Base-by-base conservation (phyloP, 805 yeast species). In the Hanseniaspora hatyaiensis region DNA sequence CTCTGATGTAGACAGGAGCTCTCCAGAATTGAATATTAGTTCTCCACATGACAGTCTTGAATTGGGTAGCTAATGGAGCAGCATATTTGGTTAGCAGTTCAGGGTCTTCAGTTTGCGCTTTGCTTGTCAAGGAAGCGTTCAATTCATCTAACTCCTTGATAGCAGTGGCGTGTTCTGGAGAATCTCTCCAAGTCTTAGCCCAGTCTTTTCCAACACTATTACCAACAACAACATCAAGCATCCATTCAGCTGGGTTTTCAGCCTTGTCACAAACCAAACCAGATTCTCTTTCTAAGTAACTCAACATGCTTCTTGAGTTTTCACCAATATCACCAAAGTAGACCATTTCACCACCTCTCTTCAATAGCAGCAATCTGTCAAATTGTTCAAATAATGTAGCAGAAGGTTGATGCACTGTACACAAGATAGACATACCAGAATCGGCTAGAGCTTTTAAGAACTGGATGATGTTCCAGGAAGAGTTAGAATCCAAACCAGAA, bases 301-400 rank as follows among this genome's bases (percentile, higher is more conserved):
- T 60, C 36, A 78, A 73, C 61, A 82, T 67, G 2, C 77, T 67
- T 32, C 55, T 50, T 44, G 82, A 80, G 59, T 75, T 73, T 51
- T 71, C 68, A 53, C 92, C 92, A 56, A 82, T 75, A 52, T 81
- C 87, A 55, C 94, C 94, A 60, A 81, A 82, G 63, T 82, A 82
- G 26, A 80, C 89, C 53, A 88, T 82, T 57, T 71, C 67, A 54
- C 94, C 94, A 60, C 94, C 94, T 53, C 71, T 75, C 54, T 78
- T 78, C 58, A 82, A 67, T 55, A 82, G 72, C 53, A 80, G 63
- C 50, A 80, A 65, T 50, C 85, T 72, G 55, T 80, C 86, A 55
- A 80, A 80, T 58, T 77, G 77, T 58, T 77, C 75, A 59, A 80
- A 72, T 57, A 80, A 63, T 26, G 78, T 69, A 32, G 87, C 84